A percentile compares a stretch with the other conserved stretches of the same genome.
Conservation (phyloP, 495 filamentous ascomycete species). For the Penicillium subrubescens region DNA sequence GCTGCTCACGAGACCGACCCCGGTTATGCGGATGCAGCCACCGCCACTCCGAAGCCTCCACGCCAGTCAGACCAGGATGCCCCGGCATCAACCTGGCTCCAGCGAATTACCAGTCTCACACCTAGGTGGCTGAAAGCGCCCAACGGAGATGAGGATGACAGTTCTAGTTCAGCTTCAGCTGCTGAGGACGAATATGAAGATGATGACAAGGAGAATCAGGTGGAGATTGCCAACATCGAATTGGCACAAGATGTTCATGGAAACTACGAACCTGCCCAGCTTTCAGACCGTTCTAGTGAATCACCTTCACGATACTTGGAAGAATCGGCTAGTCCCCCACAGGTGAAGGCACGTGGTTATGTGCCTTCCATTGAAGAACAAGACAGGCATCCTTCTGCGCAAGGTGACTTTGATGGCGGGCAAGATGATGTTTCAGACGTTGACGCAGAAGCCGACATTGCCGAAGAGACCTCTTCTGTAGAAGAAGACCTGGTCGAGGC, state of each 20-base stretch:
- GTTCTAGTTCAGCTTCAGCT: constrained; percentile 13
- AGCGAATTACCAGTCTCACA: constrained; percentile 42
- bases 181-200: constrained; percentile 25
- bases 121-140: constrained; percentile 47
- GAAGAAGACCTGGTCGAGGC: not conserved
- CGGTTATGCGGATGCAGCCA: constrained; percentile 19
- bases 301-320: constrained; percentile 14
- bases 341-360: not conserved
- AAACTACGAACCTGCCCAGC: constrained; percentile 15
- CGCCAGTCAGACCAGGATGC: constrained; percentile 20
- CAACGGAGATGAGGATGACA: constrained; percentile 20
- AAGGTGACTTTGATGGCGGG: constrained; percentile 2
- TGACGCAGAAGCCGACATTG: not conserved
- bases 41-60: constrained; percentile 31
- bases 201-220: constrained; percentile 25
- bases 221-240: constrained; percentile 14
- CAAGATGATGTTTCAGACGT: not conserved
- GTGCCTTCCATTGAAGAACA: constrained; percentile 1
- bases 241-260: constrained; percentile 19
- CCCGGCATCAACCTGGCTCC: constrained; percentile 42
- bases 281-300: constrained; percentile 14
- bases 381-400: not conserved
- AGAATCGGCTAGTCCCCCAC: constrained; percentile 11
- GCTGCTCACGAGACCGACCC: constrained; percentile 18
- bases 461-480: constrained; percentile 13